These are phyloP conservation scores for Nitzschia palea DNA, from an alignment of 108 stramenopile genomes.

Conservation along the genomic window DNA sequence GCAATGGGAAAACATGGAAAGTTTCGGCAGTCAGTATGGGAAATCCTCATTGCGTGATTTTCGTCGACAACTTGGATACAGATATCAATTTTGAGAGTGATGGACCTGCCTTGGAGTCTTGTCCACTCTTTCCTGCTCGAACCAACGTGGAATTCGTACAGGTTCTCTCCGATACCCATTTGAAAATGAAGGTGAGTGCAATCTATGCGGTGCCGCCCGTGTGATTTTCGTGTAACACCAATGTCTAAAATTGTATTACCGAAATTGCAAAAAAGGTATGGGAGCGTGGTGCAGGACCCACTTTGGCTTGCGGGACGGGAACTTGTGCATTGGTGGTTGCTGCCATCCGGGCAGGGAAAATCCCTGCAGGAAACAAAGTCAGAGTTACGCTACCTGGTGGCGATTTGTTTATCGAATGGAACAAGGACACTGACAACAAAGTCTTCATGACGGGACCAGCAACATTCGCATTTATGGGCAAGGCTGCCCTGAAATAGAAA, in stretches of 20 bases:
- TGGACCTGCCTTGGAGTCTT: conserved; percentile 89
- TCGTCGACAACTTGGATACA: conserved; percentile 88
- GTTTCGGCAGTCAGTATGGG: conserved; percentile 95
- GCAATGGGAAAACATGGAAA: conserved; percentile 87
- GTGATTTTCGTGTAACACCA: too few relatives aligned
- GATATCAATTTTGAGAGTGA: conserved; percentile 86
- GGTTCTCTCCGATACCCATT: conserved; percentile 76
- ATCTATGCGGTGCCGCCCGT: too few relatives aligned
- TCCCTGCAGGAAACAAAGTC: conserved; percentile 58
- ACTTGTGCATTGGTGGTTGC: conserved; percentile 95
- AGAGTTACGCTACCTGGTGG: conserved; percentile 90
- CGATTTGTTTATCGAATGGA: conserved; percentile 92
- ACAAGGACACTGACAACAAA: conserved; percentile 78
- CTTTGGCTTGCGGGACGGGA: conserved; percentile 97
- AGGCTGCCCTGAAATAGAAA: conserved; percentile 47
- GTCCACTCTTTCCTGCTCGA: conserved; percentile 87
- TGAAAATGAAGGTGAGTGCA: conserved; percentile 86
- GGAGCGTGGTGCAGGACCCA: conserved; percentile 97
- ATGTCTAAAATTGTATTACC: too few relatives aligned
- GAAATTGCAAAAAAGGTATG: conserved; percentile 50
- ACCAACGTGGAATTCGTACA: conserved; percentile 98
- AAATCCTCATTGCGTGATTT: conserved; percentile 96
- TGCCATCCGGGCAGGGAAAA: conserved; percentile 86
- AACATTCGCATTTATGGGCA: conserved; percentile 58
- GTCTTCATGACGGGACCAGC: conserved; percentile 94